These are phyloP conservation scores for Penicillium sclerotiorum DNA, from an alignment of 2,329 filamentous ascomycete genomes.

Conservation along the genomic window DNA sequence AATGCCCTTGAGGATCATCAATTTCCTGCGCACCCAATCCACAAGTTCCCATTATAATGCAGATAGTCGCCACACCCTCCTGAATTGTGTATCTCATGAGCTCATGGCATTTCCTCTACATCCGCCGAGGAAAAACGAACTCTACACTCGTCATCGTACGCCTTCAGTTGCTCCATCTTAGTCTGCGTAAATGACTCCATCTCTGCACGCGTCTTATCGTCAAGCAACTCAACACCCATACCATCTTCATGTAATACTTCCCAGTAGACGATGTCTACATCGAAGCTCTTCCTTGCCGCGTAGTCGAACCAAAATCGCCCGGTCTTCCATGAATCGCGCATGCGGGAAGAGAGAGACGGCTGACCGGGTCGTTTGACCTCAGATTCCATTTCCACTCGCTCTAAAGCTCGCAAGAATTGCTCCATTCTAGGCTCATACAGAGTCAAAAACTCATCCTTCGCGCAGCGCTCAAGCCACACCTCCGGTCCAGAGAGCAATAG, in stretches of 20 bases:
- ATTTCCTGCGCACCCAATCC: no score
- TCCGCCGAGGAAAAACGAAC: no score
- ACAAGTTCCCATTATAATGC: no score
- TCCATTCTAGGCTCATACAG: conserved; percentile 26
- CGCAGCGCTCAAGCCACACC: conserved; percentile 14
- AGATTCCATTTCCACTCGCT: conserved; percentile 1
- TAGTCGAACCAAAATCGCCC: background rate
- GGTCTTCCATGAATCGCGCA: conserved; percentile 19
- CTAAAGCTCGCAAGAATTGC: conserved; percentile 29
- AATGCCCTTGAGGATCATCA: no score
- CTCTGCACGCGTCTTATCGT: no score
- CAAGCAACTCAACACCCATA: no score
- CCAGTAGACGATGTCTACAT: background rate
- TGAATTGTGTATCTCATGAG: no score
- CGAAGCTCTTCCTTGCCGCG: background rate
- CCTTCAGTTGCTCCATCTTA: no score
- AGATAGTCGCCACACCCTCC: no score
- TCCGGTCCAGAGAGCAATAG: conserved; percentile 21
- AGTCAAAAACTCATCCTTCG: conserved; percentile 26
- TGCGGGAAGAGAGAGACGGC: conserved; percentile 24
- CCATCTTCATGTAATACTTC: background rate
- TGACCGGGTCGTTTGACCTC: conserved; percentile 10
- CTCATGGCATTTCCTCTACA: no score
- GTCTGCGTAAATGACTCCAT: no score
- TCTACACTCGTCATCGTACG: no score